Percentiles rank a stretch among this genome's conserved stretches.
phyloP scores from a whole-genome alignment of 306 rosid genomes.

The Corylus heterophylla region DNA sequence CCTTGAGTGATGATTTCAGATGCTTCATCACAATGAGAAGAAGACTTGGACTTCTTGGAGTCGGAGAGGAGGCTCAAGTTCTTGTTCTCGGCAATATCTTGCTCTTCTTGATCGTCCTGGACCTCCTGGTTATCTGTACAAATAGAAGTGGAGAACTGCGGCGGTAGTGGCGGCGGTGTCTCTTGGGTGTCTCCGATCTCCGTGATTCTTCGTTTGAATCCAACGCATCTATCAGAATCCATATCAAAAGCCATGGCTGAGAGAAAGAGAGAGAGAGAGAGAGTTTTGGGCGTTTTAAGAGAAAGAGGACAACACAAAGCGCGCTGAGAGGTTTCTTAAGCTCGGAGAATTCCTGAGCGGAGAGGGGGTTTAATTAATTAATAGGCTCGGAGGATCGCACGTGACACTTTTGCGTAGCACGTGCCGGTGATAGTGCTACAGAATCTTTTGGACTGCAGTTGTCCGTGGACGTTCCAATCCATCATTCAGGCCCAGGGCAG shows the following conservation, averaged over 20 bases:
- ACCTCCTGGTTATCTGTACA: background rate
- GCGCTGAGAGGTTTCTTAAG: too few relatives aligned
- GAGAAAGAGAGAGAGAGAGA: background rate
- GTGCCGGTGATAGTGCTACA: background rate
- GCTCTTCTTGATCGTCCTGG: conserved; percentile 1
- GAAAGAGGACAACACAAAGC: too few relatives aligned
- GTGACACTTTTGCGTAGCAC: background rate
- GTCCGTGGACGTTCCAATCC: too few relatives aligned
- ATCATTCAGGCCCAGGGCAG: too few relatives aligned
- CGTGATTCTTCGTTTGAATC: conserved; percentile 15
- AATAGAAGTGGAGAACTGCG: background rate
- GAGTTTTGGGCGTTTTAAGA: conserved; percentile 1
- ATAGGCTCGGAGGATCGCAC: background rate
- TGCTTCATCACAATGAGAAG: conserved; percentile 7
- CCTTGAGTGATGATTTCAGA: conserved; percentile 8
- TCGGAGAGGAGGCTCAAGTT: background rate
- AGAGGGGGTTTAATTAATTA: too few relatives aligned
- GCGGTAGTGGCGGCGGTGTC: background rate
- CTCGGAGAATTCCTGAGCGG: too few relatives aligned
- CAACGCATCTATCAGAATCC: conserved; percentile 18
- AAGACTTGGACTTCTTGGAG: conserved; percentile 3
- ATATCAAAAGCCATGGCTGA: conserved; percentile 10
- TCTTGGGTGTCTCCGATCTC: conserved; percentile 3
- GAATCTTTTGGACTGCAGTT: too few relatives aligned
- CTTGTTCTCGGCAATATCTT: background rate